Evolutionary conservation across 2,329 filamentous ascomycete species (phyloP), one percentile per base, ranked within the genome.

Genomic region (Xylariaceae sp.): DNA sequence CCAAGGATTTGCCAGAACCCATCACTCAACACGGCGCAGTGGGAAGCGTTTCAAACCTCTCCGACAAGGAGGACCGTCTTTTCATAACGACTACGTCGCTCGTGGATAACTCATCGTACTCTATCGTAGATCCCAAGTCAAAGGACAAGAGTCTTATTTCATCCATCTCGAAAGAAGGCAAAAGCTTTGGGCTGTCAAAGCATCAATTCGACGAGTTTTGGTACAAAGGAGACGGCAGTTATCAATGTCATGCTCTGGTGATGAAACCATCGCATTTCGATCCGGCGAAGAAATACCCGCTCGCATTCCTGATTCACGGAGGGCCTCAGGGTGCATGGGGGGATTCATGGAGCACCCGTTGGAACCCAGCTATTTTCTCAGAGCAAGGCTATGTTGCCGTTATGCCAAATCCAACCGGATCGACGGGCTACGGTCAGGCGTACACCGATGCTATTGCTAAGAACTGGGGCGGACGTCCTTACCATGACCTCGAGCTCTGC

Each of bases 311-410:
- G 40, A 88, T 95, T 56, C 90, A 96, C 64, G 90, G 90, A 49
- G 90, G 90, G 0, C 90, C 90, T 0, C 89, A 94, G 67, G 82
- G 85, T 18, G 82, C 88, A 0, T 93, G 88, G 86, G 73, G 70
- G 31, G 87, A 94, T 63, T 75, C 79, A 28, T 95, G 90, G 59
- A 65, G 60, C 46, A 90, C 86, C 2, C 78, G 90, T 16, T 96
- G 90, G 90, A 95, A 95, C 66, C 87, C 88, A 1, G 89, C 88
- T 54, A 80, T 93, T 10, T 95, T 90, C 65, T 90, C 90, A 3
- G 90, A 95, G 68, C 89, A 93, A 71, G 90, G 90, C 42, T 96
- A 94, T 65, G 80, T 96, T 3, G 89, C 88, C 18, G 83, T 96
- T 43, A 80, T 84, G 45, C 89, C 90, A 10, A 96, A 96, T 67